Percentiles rank a stretch among this genome's conserved stretches.
Conservation (phyloP, 1,284 basidiomycete species). For the Trichosporon asahii region DNA sequence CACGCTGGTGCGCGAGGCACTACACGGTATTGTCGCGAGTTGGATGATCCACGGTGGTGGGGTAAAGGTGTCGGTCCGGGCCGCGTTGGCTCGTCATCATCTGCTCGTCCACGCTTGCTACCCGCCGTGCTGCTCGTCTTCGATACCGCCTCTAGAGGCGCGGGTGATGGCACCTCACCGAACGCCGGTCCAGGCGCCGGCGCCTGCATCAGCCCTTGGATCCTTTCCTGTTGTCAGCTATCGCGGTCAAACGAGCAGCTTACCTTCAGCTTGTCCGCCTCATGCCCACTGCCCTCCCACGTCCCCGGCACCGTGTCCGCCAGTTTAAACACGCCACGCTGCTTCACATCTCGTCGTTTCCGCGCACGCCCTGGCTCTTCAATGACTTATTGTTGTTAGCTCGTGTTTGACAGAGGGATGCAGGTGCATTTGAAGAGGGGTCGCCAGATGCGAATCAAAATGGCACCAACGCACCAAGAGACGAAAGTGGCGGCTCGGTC, state of each 20-base stretch:
- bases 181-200: neutral
- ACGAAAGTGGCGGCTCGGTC: slow-evolving; percentile 49
- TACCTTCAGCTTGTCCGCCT: slow-evolving; percentile 41
- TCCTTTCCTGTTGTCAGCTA: slow-evolving; percentile 20
- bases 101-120: neutral
- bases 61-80: neutral
- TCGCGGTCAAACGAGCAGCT: neutral
- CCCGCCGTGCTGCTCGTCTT: neutral
- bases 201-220: slow-evolving; percentile 17
- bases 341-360: slow-evolving; percentile 34
- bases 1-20: slow-evolving; percentile 31
- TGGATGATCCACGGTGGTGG: neutral
- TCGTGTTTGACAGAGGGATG: too few species aligned
- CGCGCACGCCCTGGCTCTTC: slow-evolving; percentile 25
- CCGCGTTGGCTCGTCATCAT: neutral
- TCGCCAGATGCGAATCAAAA: too few species aligned
- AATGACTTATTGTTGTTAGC: slow-evolving; percentile 38
- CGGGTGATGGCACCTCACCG: neutral
- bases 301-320: slow-evolving; percentile 51
- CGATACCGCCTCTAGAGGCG: neutral
- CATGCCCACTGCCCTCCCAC: slow-evolving; percentile 46
- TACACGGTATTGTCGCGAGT: slow-evolving; percentile 36
- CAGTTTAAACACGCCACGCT: slow-evolving; percentile 48
- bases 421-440: too few species aligned
- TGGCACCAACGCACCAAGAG: slow-evolving; percentile 38